A percentile compares a stretch with the other conserved stretches of the same genome.
These are phyloP conservation scores for Candida taoyuanica DNA, from an alignment of 805 yeast species.

Conservation along the genomic window DNA sequence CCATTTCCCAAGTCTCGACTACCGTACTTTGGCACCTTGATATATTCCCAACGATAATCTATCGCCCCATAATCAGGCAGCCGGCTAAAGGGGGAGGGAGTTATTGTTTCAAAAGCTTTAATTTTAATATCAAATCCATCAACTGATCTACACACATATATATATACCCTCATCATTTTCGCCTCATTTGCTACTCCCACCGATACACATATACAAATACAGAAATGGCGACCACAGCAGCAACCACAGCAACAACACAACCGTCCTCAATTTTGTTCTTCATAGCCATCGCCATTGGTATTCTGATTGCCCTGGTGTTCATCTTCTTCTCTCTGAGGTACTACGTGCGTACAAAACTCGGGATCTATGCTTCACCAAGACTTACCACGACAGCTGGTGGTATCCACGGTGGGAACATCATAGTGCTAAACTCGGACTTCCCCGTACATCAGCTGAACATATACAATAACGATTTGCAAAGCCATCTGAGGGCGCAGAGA, in stretches of 20 bases:
- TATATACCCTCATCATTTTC: not conserved
- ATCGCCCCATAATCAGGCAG: no score
- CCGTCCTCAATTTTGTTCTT: slow-evolving; percentile 64
- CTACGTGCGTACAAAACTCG: slow-evolving; percentile 52
- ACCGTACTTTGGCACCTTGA: no score
- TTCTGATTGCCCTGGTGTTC: slow-evolving; percentile 50
- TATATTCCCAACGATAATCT: no score
- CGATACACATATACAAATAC: not conserved
- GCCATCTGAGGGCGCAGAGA: slow-evolving; percentile 19
- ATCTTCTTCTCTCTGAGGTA: slow-evolving; percentile 58
- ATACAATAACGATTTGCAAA: slow-evolving; percentile 15
- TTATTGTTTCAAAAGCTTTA: no score
- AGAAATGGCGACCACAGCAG: not conserved
- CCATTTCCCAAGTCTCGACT: no score
- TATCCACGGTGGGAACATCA: slow-evolving; percentile 7
- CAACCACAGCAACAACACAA: slow-evolving; percentile 19
- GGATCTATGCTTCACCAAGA: slow-evolving; percentile 36
- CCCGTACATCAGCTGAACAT: slow-evolving; percentile 22
- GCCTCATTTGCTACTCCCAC: not conserved
- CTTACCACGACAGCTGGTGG: slow-evolving; percentile 10
- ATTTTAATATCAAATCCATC: no score
- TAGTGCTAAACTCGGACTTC: slow-evolving; percentile 22
- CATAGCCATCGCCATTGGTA: slow-evolving; percentile 59
- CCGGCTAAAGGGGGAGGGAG: no score
- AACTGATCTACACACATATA: not conserved